phyloP scores from a whole-genome alignment of 2,329 filamentous ascomycete genomes.

The Cladosporium sp. region DNA sequence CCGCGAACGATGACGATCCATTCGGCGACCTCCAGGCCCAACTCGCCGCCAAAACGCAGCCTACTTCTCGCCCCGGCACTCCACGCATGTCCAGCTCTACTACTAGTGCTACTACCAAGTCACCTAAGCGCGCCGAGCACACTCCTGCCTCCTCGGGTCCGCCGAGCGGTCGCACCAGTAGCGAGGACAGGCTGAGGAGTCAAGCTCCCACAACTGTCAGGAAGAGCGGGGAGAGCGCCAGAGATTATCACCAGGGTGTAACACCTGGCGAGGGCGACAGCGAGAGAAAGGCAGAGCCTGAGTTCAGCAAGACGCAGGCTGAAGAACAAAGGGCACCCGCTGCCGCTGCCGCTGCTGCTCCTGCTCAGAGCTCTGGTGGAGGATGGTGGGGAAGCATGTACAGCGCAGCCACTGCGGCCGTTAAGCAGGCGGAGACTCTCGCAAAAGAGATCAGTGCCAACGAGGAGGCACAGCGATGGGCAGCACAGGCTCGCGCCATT shows the following conservation, averaged over 20 bases:
- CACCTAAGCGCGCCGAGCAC: constrained; percentile 36
- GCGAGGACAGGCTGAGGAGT: constrained; percentile 56
- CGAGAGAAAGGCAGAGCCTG: constrained; percentile 10
- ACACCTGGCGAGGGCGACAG: constrained; percentile 55
- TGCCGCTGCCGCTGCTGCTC: constrained; percentile 21
- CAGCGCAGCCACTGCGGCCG: constrained; percentile 74
- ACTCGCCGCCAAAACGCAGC: constrained; percentile 60
- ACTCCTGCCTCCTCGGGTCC: constrained; percentile 50
- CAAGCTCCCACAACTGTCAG: constrained; percentile 40
- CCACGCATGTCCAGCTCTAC: constrained; percentile 59
- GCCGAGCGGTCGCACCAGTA: constrained; percentile 50
- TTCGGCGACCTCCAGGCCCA: constrained; percentile 84
- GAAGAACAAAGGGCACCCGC: constrained; percentile 23
- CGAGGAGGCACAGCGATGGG: constrained; percentile 94
- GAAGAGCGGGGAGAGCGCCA: constrained; percentile 74
- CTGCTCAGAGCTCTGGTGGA: constrained; percentile 41
- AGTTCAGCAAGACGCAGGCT: constrained; percentile 22
- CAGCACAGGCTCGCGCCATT: constrained; percentile 79
- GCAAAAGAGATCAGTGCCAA: constrained; percentile 95
- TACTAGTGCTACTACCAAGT: constrained; percentile 35
- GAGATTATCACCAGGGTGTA: constrained; percentile 67
- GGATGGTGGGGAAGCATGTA: constrained; percentile 88
- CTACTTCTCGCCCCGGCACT: constrained; percentile 71
- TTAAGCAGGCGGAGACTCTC: constrained; percentile 88
- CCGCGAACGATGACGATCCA: constrained; percentile 42